Conservation (phyloP, 345 rosid genomes). For the Eucalyptus globulus region DNA sequence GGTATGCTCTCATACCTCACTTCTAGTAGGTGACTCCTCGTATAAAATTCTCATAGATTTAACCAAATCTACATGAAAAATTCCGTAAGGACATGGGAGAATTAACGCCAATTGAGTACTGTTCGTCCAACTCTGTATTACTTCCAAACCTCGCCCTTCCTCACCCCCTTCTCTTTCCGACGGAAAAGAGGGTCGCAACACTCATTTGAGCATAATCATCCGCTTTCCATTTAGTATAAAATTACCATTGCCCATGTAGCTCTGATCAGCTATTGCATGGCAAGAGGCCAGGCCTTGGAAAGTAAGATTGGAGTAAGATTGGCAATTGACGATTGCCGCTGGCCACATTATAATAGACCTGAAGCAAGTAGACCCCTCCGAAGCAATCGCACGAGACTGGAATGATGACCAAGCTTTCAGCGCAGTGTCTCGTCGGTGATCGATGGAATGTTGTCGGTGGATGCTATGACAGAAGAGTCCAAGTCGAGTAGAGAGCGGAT, state of each 20-base stretch:
- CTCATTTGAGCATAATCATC: neutral
- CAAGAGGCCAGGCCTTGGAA: neutral
- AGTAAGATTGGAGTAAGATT: neutral
- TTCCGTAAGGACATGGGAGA: too few species aligned
- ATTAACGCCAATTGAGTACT: too few species aligned
- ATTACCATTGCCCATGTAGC: neutral
- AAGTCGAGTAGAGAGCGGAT: too few species aligned
- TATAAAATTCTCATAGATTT: too few species aligned
- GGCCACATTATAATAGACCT: neutral
- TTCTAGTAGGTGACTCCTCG: too few species aligned
- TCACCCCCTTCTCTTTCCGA: too few species aligned
- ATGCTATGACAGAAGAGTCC: neutral
- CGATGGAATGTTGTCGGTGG: neutral
- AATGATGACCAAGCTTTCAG: neutral
- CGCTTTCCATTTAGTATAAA: neutral
- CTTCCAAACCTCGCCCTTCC: too few species aligned
- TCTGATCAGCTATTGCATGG: neutral
- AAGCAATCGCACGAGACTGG: neutral
- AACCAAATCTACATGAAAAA: too few species aligned
- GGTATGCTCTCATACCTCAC: too few species aligned
- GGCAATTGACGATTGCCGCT: neutral
- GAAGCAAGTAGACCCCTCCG: neutral
- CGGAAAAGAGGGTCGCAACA: too few species aligned
- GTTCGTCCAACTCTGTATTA: too few species aligned
- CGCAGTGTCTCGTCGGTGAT: accelerated